Conservation (phyloP, 2,329 filamentous ascomycete genomes). For the Aspergillus novofumigatus region DNA sequence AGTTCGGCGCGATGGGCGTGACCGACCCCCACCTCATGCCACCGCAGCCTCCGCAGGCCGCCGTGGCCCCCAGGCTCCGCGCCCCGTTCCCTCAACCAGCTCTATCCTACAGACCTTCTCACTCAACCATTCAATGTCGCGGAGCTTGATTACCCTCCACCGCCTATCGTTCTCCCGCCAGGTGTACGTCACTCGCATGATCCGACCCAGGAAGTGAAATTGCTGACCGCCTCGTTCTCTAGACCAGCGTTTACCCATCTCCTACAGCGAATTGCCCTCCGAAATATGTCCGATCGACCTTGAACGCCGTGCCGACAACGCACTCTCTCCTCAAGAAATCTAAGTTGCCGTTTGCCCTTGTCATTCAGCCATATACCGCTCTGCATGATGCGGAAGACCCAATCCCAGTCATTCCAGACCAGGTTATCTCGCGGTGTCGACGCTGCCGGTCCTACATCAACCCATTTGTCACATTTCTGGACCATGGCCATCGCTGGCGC, state of each 20-base stretch:
- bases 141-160: conserved; percentile 86
- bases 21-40: conserved; percentile 53
- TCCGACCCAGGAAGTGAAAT: not conserved
- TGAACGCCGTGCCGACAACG: conserved; percentile 91
- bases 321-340: conserved; percentile 94
- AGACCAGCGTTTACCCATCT: conserved; percentile 89
- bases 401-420: conserved; percentile 89
- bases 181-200: conserved; percentile 62
- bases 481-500: conserved; percentile 95
- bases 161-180: conserved; percentile 82
- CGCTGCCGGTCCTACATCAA: conserved; percentile 97
- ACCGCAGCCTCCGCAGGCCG: conserved; percentile 40
- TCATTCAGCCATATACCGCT: conserved; percentile 92
- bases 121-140: conserved; percentile 91
- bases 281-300: conserved; percentile 90
- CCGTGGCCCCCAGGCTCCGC: conserved; percentile 43
- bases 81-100: conserved; percentile 67
- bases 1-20: conserved; percentile 75
- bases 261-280: conserved; percentile 85
- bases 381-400: conserved; percentile 90
- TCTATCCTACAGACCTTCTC: conserved; percentile 87
- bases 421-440: conserved; percentile 93
- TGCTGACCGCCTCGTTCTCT: conserved; percentile 38
- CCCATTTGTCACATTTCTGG: conserved; percentile 91
- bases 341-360: conserved; percentile 87